A percentile compares a stretch with the other conserved stretches of the same genome.
Conservation (phyloP, 73 alveolate species). For the Symbiodinium natans region DNA sequence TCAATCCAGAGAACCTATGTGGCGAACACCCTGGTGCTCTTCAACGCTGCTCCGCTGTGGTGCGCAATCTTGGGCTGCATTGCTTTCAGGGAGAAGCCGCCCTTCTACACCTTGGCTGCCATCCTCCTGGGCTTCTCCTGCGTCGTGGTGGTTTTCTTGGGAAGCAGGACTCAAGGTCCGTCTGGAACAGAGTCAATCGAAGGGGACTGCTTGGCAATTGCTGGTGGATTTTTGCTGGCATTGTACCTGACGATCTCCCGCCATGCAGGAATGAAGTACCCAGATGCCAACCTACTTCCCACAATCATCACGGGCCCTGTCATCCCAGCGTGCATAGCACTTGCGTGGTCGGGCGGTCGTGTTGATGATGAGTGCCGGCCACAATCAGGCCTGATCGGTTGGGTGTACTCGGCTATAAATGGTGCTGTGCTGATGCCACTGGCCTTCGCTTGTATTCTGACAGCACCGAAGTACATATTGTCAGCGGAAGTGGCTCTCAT, state of each 20-base stretch:
- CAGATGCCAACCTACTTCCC: too few relatives aligned
- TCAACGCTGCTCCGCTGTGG: neutral
- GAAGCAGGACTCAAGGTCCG: too few relatives aligned
- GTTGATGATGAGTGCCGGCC: too few relatives aligned
- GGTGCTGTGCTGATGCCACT: neutral
- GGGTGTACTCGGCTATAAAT: neutral
- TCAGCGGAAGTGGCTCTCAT: neutral
- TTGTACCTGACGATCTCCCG: neutral
- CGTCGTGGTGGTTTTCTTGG: too few relatives aligned
- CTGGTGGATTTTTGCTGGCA: neutral
- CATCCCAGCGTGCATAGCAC: too few relatives aligned
- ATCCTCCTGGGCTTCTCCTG: neutral
- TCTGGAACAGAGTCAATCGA: neutral
- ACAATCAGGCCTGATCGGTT: neutral
- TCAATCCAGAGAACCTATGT: neutral
- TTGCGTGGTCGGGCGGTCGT: too few relatives aligned
- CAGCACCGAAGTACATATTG: neutral
- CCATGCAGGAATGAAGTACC: too few relatives aligned
- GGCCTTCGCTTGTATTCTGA: neutral
- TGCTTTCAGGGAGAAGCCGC: neutral
- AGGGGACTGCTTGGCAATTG: neutral
- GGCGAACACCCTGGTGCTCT: neutral
- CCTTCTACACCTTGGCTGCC: neutral
- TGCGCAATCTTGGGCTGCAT: neutral
- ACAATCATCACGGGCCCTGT: too few relatives aligned